A percentile compares a stretch with the other conserved stretches of the same genome.
Conservation (phyloP, 768 basidiomycete genomes). For the Austroboletus eburneus region DNA sequence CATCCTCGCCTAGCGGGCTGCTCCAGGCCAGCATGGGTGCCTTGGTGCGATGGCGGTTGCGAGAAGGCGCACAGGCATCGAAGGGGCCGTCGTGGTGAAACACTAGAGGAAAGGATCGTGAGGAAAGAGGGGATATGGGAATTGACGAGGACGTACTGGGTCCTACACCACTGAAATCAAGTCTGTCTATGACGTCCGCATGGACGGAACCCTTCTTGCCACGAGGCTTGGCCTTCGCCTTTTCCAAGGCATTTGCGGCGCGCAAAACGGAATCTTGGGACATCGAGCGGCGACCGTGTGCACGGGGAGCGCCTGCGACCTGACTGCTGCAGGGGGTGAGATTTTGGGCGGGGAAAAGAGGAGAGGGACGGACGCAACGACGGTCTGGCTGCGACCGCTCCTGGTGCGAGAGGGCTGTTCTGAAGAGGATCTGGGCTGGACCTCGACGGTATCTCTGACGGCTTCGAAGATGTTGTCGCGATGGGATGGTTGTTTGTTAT, state of each 20-base stretch:
- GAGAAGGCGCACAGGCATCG: constrained; percentile 87
- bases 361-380: constrained; percentile 26
- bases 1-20: constrained; percentile 36
- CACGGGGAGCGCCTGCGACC: constrained; percentile 19
- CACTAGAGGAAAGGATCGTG: constrained; percentile 43
- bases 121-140: not conserved
- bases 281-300: constrained; percentile 41
- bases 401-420: constrained; percentile 43
- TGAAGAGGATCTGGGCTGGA: constrained; percentile 34
- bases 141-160: constrained; percentile 54
- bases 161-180: constrained; percentile 82
- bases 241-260: constrained; percentile 39
- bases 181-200: constrained; percentile 86
- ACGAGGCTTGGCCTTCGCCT: constrained; percentile 45
- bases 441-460: constrained; percentile 63
- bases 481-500: constrained; percentile 32
- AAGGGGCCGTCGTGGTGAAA: constrained; percentile 93
- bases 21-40: constrained; percentile 85
- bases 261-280: constrained; percentile 47
- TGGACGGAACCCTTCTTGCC: constrained; percentile 73
- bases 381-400: constrained; percentile 56
- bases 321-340: constrained; percentile 24
- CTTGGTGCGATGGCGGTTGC: constrained; percentile 73
- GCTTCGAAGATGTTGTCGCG: constrained; percentile 52
- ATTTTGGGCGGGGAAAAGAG: constrained; percentile 8